Evolutionary conservation across 1,284 basidiomycete genomes (phyloP).

Genomic region (Gomphus bonarii): DNA sequence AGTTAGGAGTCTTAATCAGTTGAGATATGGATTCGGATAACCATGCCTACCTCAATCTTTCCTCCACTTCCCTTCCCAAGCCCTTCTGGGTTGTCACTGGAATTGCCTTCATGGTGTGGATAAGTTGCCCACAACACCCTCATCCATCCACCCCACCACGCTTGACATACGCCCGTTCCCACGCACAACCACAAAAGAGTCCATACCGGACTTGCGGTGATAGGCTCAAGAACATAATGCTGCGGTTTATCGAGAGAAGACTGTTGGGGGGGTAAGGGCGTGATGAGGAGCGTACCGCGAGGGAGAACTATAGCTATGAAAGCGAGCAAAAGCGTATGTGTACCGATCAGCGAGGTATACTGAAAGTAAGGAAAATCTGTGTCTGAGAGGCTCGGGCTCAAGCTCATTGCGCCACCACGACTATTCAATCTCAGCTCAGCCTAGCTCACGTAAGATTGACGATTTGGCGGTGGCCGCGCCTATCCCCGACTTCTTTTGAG

Average conservation of each 20-base stretch:
- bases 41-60: conserved; percentile 19
- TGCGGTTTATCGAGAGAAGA: conserved; percentile 53
- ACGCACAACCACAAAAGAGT: conserved; percentile 53
- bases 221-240: conserved; percentile 49
- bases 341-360: conserved; percentile 66
- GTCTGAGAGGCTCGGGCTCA: neutral
- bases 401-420: neutral
- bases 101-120: conserved; percentile 1
- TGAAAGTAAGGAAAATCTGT: conserved; percentile 33
- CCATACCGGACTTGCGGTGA: conserved; percentile 52
- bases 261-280: conserved; percentile 23
- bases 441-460: no score
- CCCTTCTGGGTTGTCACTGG: conserved; percentile 25
- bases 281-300: conserved; percentile 9
- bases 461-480: no score
- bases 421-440: no score
- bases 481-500: no score
- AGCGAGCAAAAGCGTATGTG: conserved; percentile 55
- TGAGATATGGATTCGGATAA: neutral
- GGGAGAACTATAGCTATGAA: conserved; percentile 61
- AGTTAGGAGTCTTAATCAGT: neutral
- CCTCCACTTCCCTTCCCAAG: conserved; percentile 24
- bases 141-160: conserved; percentile 68
- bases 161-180: conserved; percentile 49
- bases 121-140: conserved; percentile 35